Base-by-base conservation (phyloP, 2,329 filamentous ascomycete species). In the Akanthomyces dipterigenus region DNA sequence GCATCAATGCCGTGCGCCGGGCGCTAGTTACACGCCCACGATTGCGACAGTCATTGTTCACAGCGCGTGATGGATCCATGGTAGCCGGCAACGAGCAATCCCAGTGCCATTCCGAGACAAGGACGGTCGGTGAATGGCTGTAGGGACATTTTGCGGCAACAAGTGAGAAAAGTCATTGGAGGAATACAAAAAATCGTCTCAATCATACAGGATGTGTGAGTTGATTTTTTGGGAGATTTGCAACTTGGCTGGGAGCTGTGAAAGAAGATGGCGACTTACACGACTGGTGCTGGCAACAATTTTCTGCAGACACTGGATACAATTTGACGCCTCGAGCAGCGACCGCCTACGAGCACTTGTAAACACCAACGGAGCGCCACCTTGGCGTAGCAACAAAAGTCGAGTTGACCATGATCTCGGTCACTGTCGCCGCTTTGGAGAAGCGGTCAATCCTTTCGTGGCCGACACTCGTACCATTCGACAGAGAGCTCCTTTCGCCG, bases 11-110 rank as follows among this genome's bases (percentile, higher is more conserved):
- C 18, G 77, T 80, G 77, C 78, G 7, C 79, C 78, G 0, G 80
- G 79, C 5, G 72, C 78, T 6, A 81, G 82, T 55, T 73, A 76
- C 62, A 83, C 80, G 22, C 80, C 80, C 9, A 63, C 82, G 66
- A 77, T 82, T 82, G 75, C 72, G 78, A 62, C 73, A 77, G 66
- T 69, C 73, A 20, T 78, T 75, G 70, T 73, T 76, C 51, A n/a
- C 67, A 67, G 31, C 67, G 68, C 42, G 71, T 65, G 11, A 56
- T 70, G 24, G 66, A 76, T 56, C 64, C 71, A 22, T 71, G 75
- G 55, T 75, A 75, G 24, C 70, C 72, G 9, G 36, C 11, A 4
- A 78, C 78, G 51, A 73, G 78, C 55, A 73, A 79, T 55, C 72
- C 75, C 9, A 75, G 72, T 8, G 75, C 77, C 3, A 75, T 79